Evolutionary conservation across 2,329 filamentous ascomycete genomes (phyloP).

Genomic region (Pseudogymnoascus sp.): DNA sequence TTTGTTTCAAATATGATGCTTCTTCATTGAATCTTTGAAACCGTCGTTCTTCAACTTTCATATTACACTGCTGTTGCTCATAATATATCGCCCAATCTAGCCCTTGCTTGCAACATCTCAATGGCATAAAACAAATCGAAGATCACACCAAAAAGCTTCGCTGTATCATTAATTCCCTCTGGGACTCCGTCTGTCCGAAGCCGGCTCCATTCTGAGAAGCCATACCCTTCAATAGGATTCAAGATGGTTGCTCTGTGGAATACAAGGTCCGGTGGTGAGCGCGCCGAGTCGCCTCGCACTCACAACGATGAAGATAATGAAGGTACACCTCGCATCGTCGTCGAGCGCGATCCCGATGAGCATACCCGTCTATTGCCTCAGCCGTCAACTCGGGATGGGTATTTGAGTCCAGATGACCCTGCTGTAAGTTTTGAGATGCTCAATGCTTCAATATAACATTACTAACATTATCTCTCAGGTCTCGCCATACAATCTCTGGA

Average conservation of each 20-base stretch:
- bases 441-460: background rate
- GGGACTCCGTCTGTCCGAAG: background rate
- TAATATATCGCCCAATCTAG: background rate
- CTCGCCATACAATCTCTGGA: slow-evolving; percentile 92
- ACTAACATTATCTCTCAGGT: slow-evolving; percentile 36
- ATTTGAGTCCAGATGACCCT: slow-evolving; percentile 72
- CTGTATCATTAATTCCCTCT: background rate
- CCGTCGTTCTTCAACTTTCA: background rate
- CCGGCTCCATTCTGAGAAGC: background rate
- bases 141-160: background rate
- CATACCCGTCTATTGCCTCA: slow-evolving; percentile 36
- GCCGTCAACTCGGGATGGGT: slow-evolving; percentile 33
- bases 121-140: background rate
- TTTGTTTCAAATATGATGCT: background rate
- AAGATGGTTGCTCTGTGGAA: background rate
- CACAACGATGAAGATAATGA: slow-evolving; percentile 19
- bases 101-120: background rate
- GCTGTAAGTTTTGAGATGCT: slow-evolving; percentile 48
- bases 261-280: background rate
- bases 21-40: background rate
- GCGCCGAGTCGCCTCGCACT: slow-evolving; percentile 28
- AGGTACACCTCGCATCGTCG: slow-evolving; percentile 23
- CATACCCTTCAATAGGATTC: background rate
- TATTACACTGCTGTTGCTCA: background rate
- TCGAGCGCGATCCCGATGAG: slow-evolving; percentile 45